Conservation (phyloP, 192 early-diverging fungal genomes). For the Umbelopsis sp. region DNA sequence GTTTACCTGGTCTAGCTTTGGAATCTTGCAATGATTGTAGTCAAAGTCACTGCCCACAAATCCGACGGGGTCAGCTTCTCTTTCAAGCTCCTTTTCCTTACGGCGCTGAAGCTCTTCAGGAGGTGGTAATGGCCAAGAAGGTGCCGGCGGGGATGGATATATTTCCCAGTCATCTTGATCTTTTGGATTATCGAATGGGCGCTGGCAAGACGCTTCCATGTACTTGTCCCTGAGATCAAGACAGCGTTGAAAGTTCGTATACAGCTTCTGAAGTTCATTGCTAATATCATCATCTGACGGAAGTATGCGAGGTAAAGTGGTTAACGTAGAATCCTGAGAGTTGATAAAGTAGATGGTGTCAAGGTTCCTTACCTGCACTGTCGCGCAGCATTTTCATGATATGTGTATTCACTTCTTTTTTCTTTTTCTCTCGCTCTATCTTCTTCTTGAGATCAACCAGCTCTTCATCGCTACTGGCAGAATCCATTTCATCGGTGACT, state of each 20-base stretch:
- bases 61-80: conserved; percentile 35
- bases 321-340: too few relatives aligned
- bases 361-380: background rate
- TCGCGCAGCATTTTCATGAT: conserved; percentile 10
- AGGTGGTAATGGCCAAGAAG: conserved; percentile 58
- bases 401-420: background rate
- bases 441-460: conserved; percentile 5
- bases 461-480: background rate
- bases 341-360: background rate
- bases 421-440: conserved; percentile 6
- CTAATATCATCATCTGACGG: conserved; percentile 55
- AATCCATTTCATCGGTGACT: background rate
- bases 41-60: conserved; percentile 47
- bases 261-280: conserved; percentile 63
- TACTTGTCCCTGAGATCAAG: conserved; percentile 83
- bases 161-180: conserved; percentile 78
- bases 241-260: conserved; percentile 67
- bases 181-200: conserved; percentile 80
- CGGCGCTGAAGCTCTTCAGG: conserved; percentile 21
- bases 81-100: conserved; percentile 28
- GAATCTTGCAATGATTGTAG: conserved; percentile 41
- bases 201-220: conserved; percentile 74
- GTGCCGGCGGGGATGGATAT: conserved; percentile 82
- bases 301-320: background rate
- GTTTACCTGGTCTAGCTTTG: conserved; percentile 35